Percentiles rank a stretch among this genome's conserved stretches.
Evolutionary conservation across 2,329 filamentous ascomycete species (phyloP).

Genomic region (Ceratocystis smalleyi): DNA sequence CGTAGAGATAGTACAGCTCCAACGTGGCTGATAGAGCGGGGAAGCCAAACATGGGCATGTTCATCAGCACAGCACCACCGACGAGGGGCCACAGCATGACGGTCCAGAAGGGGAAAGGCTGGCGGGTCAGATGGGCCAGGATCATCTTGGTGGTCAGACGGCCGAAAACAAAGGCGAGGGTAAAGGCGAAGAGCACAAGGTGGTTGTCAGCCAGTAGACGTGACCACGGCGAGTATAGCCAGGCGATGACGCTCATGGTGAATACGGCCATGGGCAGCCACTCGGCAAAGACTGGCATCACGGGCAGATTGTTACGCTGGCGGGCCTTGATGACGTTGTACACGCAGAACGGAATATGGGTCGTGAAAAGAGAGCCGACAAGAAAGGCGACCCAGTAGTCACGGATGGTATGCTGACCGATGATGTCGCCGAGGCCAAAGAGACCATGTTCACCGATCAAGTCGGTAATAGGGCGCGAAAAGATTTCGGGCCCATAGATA

Average conservation of each 20-base stretch:
- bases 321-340: conserved; percentile 70
- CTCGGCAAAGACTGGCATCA: conserved; percentile 75
- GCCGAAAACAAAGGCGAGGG: conserved; percentile 92
- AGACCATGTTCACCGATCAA: conserved; percentile 42
- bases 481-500: conserved; percentile 75
- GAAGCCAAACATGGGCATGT: conserved; percentile 64
- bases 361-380: conserved; percentile 46
- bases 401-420: conserved; percentile 59
- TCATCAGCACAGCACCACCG: conserved; percentile 66
- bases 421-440: conserved; percentile 38
- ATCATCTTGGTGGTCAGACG: conserved; percentile 99
- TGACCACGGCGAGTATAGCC: conserved; percentile 84
- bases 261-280: conserved; percentile 86
- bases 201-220: conserved; percentile 69
- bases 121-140: conserved; percentile 78
- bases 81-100: conserved; percentile 76
- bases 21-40: conserved; percentile 45
- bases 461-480: conserved; percentile 58
- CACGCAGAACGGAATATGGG: conserved; percentile 79
- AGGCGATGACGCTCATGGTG: conserved; percentile 56
- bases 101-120: conserved; percentile 95
- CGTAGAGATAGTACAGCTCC: conserved; percentile 70
- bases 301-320: conserved; percentile 51
- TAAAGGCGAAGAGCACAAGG: conserved; percentile 79
- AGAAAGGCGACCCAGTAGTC: conserved; percentile 77